phyloP scores from a whole-genome alignment of 1,284 basidiomycete genomes.

The Ceratobasidium sp. region DNA sequence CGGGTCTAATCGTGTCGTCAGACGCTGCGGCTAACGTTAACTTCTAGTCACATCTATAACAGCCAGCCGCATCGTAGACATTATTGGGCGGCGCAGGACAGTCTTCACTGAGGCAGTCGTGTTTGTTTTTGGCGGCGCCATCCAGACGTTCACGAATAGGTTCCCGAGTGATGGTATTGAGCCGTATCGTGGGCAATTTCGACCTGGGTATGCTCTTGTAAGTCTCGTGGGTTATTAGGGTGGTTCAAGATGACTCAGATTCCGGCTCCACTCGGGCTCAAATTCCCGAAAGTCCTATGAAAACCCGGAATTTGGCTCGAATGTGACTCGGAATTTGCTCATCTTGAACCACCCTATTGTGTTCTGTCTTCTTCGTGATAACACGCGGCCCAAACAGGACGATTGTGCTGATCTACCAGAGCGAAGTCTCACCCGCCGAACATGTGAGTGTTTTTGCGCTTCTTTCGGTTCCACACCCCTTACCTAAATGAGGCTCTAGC shows the following conservation, averaged over 20 bases:
- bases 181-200: conserved; percentile 90
- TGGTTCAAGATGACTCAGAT: neutral
- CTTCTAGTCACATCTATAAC: conserved; percentile 87
- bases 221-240: conserved; percentile 55
- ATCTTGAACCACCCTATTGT: too few species aligned
- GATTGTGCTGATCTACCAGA: conserved; percentile 98
- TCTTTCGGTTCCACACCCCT: conserved; percentile 35
- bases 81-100: conserved; percentile 88
- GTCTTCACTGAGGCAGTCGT: conserved; percentile 89
- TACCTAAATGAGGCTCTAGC: conserved; percentile 62
- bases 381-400: conserved; percentile 68
- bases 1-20: neutral
- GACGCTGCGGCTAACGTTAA: conserved; percentile 14
- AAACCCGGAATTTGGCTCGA: too few species aligned
- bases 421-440: conserved; percentile 94
- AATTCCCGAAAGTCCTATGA: too few species aligned
- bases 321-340: too few species aligned
- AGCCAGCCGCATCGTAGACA: conserved; percentile 89
- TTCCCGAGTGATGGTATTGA: conserved; percentile 89
- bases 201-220: conserved; percentile 94
- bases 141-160: conserved; percentile 91
- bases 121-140: conserved; percentile 89
- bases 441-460: conserved; percentile 73
- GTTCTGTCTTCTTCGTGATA: conserved; percentile 28
- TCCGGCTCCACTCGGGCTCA: neutral